Evolutionary conservation across 2,329 filamentous ascomycete species (phyloP), one percentile per base, ranked within the genome.

Genomic region (Dothidotthia symphoricarpi): DNA sequence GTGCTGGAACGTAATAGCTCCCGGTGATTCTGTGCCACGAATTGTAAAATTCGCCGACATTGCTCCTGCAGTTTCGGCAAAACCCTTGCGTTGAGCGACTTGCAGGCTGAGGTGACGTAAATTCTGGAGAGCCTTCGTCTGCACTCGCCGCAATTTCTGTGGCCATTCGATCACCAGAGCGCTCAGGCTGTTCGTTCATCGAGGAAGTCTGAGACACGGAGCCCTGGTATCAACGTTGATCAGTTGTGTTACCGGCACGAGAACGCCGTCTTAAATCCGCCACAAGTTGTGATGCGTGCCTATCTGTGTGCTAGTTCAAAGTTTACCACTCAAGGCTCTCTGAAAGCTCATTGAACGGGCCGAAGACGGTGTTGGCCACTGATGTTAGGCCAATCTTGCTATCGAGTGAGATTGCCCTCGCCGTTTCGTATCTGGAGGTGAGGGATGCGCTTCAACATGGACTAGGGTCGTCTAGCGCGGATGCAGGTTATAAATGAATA

Each of bases 21-120:
- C 52, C 43, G 16, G 65, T 66, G 39, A 66, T 43, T 36, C 53
- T 54, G 45, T 53, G 44, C 62, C 62, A 69, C 37, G 53, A 54
- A 41, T 69, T 68, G 47, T 57, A 67, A 44, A 66, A 69, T 13
- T 66, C 53, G 37, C 63, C 67, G 34, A 67, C 39, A 6, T 39
- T 34, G 32, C 34, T 31, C 4, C 43, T 30, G 47, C 66, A 68
- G 14, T 39, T 52, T 27, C 46, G 50, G 54, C 64, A 68, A 35
- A 53, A 49, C 42, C 43, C 63, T 32, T 43, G 49, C 14, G 57
- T 59, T 17, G 61, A 59, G 15, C 50, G 50, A 36, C 28, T 53
- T 22, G 19, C 19, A 22, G 19, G 19, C 9, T 22, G 5, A 22
- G 19, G 19, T 22, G 19, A 22, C 19, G 19, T 9, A 24, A 15